Conservation (phyloP, 441 rosid species). For the Euphorbia celastroides region DNA sequence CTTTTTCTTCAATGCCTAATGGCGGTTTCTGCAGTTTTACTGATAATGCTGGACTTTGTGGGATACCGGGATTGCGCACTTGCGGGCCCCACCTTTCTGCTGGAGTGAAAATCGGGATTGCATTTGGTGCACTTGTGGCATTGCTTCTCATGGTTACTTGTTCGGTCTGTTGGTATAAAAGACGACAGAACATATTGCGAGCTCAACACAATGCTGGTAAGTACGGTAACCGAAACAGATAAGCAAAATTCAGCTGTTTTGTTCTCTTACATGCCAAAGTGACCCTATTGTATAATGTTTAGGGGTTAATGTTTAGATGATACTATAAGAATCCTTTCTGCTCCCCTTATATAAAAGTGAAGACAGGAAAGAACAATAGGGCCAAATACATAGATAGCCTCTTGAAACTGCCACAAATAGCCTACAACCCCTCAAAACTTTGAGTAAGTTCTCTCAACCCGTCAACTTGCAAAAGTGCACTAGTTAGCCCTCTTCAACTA, state of each 20-base stretch:
- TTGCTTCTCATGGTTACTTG: constrained; percentile 55
- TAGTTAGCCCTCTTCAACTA: too few species aligned
- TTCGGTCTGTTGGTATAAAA: constrained; percentile 73
- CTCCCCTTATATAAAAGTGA: not conserved
- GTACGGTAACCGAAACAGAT: constrained; percentile 6
- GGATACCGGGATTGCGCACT: constrained; percentile 82
- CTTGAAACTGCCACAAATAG: too few species aligned
- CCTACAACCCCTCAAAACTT: too few species aligned
- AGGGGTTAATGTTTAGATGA: not conserved
- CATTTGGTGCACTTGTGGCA: constrained; percentile 46
- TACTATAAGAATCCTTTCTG: not conserved
- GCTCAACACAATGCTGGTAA: constrained; percentile 80
- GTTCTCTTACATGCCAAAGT: not conserved
- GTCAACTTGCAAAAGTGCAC: too few species aligned
- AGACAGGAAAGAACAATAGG: too few species aligned
- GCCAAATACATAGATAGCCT: too few species aligned
- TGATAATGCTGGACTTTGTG: constrained; percentile 90
- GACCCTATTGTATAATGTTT: not conserved
- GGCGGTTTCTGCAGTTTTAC: constrained; percentile 61
- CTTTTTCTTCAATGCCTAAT: not conserved
- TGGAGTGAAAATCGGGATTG: constrained; percentile 77
- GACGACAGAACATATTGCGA: constrained; percentile 84
- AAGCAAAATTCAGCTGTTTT: not conserved
- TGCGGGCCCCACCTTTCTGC: constrained; percentile 79
- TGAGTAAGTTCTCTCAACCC: too few species aligned